Evolutionary conservation across 805 yeast species (phyloP), one percentile per base, ranked within the genome.

Genomic region (Sungouiella thailandica): DNA sequence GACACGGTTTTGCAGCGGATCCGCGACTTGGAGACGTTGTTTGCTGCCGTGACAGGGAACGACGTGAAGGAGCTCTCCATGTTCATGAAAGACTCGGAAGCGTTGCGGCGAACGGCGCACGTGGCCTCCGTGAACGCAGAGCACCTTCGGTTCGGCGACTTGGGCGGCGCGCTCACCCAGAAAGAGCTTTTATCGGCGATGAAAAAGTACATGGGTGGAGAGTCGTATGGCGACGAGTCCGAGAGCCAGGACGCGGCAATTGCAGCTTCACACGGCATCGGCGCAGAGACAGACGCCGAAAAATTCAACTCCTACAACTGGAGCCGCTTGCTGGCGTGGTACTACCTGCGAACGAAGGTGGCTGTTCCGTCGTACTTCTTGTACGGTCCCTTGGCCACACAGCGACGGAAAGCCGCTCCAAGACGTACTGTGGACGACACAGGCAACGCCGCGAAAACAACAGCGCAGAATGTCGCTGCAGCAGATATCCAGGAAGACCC

Each of bases 331-430:
- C 89, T 88, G 0, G 54, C 72, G 2, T 49, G 77, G 19, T 74
- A 66, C 43, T 58, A 69, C 40, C 55, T 65, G 39, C 49, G 69
- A 22, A 72, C 81, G 36, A 50, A 50, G 3, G 65, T 69, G 31
- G 68, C 83, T 0, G 55, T 68, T 0, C 69, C 76, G 0, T 59
- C 68, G 14, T 83, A 80, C 41, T 84, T 81, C 50, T 55, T 86
- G 40, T 60, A 78, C 34, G 95, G 94, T 0, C 88, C 94, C 0
- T 58, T 85, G 26, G 76, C 73, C 12, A 63, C 80, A 2, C 81
- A 80, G 42, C 71, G 74, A 41, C 75, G 70, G 45, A 58, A 53
- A n/a, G 47, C 63, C n/a, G 50, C 52, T 0, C 35, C 42, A 31
- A 29, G 70, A 44, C 35, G 69, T 29, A 43, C 65, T 20, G 49